A percentile compares a stretch with the other conserved stretches of the same genome.
phyloP scores from a whole-genome alignment of 257 asterid genomes.

The Thymus quinquecostatus region DNA sequence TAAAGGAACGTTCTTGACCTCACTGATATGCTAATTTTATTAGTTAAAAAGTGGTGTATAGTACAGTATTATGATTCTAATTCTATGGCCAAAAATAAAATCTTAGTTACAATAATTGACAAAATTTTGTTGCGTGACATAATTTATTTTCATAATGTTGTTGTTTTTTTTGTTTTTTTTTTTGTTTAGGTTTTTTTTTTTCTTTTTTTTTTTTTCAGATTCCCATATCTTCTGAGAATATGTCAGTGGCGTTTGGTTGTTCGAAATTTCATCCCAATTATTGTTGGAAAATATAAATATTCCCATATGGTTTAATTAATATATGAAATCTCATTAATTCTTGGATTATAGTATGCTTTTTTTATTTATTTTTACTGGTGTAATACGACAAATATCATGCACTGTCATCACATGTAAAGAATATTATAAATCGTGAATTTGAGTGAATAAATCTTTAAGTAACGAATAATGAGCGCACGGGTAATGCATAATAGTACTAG shows the following conservation, averaged over 20 bases:
- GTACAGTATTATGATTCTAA: background rate
- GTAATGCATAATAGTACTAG: too few relatives aligned
- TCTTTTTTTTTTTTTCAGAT: background rate
- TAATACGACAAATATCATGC: too few relatives aligned
- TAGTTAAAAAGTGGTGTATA: background rate
- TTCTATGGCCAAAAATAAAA: slow-evolving; percentile 10
- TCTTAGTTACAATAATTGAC: slow-evolving; percentile 22
- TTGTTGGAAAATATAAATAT: slow-evolving; percentile 2
- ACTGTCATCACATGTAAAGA: too few relatives aligned
- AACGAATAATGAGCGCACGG: too few relatives aligned
- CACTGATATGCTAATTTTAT: background rate
- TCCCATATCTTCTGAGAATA: slow-evolving; percentile 23
- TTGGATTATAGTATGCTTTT: background rate
- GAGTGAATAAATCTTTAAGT: too few relatives aligned
- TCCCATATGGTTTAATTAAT: slow-evolving; percentile 2
- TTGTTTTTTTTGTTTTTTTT: too few relatives aligned
- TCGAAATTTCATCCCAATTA: background rate
- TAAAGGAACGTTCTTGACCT: too few relatives aligned
- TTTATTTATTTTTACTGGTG: too few relatives aligned
- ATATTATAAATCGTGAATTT: too few relatives aligned
- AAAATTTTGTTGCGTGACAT: slow-evolving; percentile 7
- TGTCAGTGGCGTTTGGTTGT: background rate
- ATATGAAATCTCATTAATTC: slow-evolving; percentile 11
- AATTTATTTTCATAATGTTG: background rate
- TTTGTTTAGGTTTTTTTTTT: too few relatives aligned